phyloP scores from a whole-genome alignment of 306 rosid species.

The Prunus kanzakura region DNA sequence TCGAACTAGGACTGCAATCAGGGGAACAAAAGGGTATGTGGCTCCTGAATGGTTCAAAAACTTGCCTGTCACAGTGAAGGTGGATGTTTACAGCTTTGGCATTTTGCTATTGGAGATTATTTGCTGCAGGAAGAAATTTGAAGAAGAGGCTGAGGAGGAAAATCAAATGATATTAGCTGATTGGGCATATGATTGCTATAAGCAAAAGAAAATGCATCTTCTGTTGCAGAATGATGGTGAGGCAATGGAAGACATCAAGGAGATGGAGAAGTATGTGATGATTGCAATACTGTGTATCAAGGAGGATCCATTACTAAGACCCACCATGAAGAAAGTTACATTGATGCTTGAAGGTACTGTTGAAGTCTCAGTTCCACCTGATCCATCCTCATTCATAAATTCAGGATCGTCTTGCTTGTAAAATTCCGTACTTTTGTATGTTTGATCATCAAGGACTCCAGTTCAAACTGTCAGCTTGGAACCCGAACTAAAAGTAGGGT shows the following conservation, averaged over 20 bases:
- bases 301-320: conserved; percentile 24
- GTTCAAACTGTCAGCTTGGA: no score
- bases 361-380: conserved; percentile 14
- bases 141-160: neutral
- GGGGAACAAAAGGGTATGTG: no score
- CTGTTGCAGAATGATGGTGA: conserved; percentile 13
- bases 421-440: no score
- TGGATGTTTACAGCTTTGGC: conserved; percentile 31
- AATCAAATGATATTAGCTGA: conserved; percentile 22
- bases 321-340: conserved; percentile 4
- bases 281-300: conserved; percentile 8
- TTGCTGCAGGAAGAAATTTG: neutral
- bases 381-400: neutral
- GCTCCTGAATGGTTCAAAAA: neutral
- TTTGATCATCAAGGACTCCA: no score
- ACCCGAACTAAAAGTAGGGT: no score
- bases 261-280: conserved; percentile 16
- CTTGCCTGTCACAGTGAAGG: conserved; percentile 20
- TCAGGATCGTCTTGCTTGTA: no score
- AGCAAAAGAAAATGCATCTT: neutral
- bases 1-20: no score
- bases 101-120: conserved; percentile 24
- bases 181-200: conserved; percentile 35
- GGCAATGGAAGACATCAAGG: conserved; percentile 21
- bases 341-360: conserved; percentile 14